Conservation (phyloP, 2,329 filamentous ascomycete species). For the Aspergillus hiratsukae region DNA sequence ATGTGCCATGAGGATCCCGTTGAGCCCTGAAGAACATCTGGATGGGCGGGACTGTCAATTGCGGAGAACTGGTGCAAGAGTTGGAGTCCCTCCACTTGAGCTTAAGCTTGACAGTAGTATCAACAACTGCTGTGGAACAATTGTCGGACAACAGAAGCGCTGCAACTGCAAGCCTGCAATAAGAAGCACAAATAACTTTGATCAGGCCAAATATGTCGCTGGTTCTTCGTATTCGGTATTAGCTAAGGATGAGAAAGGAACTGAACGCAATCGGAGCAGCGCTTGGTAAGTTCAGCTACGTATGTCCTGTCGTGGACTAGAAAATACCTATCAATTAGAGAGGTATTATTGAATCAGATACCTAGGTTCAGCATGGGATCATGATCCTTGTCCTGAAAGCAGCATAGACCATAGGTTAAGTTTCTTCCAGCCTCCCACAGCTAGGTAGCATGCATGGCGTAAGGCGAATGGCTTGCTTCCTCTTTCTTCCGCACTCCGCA, state of each 20-base stretch:
- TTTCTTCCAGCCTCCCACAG: not conserved
- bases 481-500: not conserved
- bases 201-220: not conserved
- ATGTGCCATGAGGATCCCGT: slow-evolving; percentile 20
- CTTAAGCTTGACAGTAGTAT: not conserved
- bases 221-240: not conserved
- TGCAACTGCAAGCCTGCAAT: not conserved
- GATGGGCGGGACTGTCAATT: slow-evolving; percentile 20
- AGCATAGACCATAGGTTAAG: slow-evolving; percentile 3
- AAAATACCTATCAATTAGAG: not conserved
- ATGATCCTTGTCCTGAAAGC: slow-evolving; percentile 7
- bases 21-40: slow-evolving; percentile 16
- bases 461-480: not conserved
- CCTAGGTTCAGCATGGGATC: not conserved
- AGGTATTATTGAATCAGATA: not conserved
- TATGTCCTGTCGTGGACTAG: not conserved
- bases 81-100: not conserved
- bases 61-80: slow-evolving; percentile 20
- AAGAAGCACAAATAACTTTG: not conserved
- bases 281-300: not conserved
- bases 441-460: not conserved
- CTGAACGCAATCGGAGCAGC: slow-evolving; percentile 6
- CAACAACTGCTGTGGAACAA: not conserved
- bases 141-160: not conserved
- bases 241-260: slow-evolving; percentile 5